Evolutionary conservation across 1,284 basidiomycete species (phyloP), one percentile per base, ranked within the genome.

Genomic region (Ceratobasidium sp.): DNA sequence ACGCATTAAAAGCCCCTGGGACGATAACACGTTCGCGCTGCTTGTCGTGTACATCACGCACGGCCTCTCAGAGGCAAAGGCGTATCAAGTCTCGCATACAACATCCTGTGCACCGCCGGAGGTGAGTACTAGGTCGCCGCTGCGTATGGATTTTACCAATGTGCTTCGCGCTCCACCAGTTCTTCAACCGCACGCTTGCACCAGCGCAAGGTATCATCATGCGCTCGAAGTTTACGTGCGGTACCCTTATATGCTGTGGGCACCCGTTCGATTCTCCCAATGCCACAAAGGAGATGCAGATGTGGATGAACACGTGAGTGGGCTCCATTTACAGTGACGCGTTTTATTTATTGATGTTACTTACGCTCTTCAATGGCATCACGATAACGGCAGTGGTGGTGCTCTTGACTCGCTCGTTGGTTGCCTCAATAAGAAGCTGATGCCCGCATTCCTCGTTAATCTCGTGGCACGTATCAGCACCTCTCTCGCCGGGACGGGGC

Each of bases 21-120:
- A 42, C 10, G 12, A 8, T 4, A 22, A 22, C 17, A 34, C 54
- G 5, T 56, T 40, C 13, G 35, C 38, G 10, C 15, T 56, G 5
- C 40, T 56, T 27, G 32, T 56, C 17, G 35, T 56, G 20, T 56
- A 56, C 27, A 4, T 56, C 54, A 56, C 54, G 10, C 54, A 56
- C 35, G 54, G 54, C n/a, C 32, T 56, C 12, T 40, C 31, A 12
- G 35, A 38, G 20, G 10, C 13, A 8, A 35, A 20, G n/a, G 54
- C 34, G 10, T 56, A 56, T 17, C 54, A 56, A 25, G 20, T 56
- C 20, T 40, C 29, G 3, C 53, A 32, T 35, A 40, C 31, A 6
- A 27, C 12, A 1, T 56, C 35, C 8, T 34, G 20, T 25, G 17
- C 35, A 3, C 13, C 54, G 22, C 13, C 22, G 15, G 32, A 56